A percentile compares a stretch with the other conserved stretches of the same genome.
These are phyloP conservation scores for Neurospora sp. DNA, from an alignment of 495 filamentous ascomycete genomes.

Conservation along the genomic window DNA sequence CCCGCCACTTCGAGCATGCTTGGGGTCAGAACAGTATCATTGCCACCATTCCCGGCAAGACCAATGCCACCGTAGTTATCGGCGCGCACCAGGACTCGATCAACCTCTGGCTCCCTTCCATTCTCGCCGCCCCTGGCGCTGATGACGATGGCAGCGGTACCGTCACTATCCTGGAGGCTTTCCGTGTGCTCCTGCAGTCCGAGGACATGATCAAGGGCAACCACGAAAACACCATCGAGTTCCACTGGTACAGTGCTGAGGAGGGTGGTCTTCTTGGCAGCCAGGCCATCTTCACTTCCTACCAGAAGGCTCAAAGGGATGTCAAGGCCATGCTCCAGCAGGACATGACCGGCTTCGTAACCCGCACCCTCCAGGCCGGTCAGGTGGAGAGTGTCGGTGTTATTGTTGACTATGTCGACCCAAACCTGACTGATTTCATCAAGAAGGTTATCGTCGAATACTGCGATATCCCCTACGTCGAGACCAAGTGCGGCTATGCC, in stretches of 20 bases:
- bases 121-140: constrained; percentile 58
- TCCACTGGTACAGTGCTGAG: constrained; percentile 97
- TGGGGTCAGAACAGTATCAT: constrained; percentile 93
- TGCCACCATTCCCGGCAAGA: constrained; percentile 81
- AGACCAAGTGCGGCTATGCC: constrained; percentile 94
- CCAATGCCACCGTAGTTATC: constrained; percentile 67
- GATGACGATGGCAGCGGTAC: constrained; percentile 53
- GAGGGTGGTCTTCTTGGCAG: constrained; percentile 86
- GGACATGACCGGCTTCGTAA: constrained; percentile 93
- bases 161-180: constrained; percentile 51
- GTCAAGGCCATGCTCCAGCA: constrained; percentile 98
- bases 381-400: constrained; percentile 81
- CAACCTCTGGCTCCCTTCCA: constrained; percentile 77
- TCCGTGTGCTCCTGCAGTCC: constrained; percentile 47
- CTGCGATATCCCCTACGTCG: constrained; percentile 79
- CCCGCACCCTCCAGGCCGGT: constrained; percentile 74
- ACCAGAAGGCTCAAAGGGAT: constrained; percentile 63
- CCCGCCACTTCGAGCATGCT: constrained; percentile 64
- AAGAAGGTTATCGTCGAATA: constrained; percentile 83
- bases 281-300: constrained; percentile 82
- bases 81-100: constrained; percentile 66
- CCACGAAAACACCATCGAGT: constrained; percentile 80
- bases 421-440: constrained; percentile 77
- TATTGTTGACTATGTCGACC: constrained; percentile 86
- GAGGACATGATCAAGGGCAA: constrained; percentile 42